phyloP scores from a whole-genome alignment of 768 basidiomycete species.

The Phanerochaete sordida region DNA sequence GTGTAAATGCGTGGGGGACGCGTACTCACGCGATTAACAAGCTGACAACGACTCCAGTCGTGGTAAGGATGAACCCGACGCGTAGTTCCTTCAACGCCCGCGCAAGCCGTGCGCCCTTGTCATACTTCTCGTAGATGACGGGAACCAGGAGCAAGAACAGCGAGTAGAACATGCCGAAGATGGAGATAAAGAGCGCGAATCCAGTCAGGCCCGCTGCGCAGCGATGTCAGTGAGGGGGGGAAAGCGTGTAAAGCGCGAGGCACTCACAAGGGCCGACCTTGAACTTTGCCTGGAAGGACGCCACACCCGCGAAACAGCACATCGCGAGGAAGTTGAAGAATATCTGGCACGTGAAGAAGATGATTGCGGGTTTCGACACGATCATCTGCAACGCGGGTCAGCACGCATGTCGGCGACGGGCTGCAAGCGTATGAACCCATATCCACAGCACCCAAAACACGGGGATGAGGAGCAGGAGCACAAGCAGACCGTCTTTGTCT shows the following conservation, averaged over 20 bases:
- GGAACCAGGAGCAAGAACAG: conserved; percentile 74
- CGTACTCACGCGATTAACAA: conserved; percentile 73
- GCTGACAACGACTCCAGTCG: conserved; percentile 58
- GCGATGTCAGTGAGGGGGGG: background rate
- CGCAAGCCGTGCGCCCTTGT: conserved; percentile 73
- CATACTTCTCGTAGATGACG: conserved; percentile 81
- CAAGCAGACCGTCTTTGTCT: conserved; percentile 35
- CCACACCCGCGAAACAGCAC: conserved; percentile 88
- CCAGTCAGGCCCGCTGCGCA: conserved; percentile 77
- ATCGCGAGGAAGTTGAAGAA: conserved; percentile 94
- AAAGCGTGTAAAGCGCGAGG: background rate
- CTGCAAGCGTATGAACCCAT: conserved; percentile 44
- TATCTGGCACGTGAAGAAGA: conserved; percentile 71
- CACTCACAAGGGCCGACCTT: conserved; percentile 80
- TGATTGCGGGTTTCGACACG: conserved; percentile 77
- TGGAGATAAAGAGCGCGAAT: conserved; percentile 79
- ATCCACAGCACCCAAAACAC: conserved; percentile 63
- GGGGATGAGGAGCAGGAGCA: conserved; percentile 62
- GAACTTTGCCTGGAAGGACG: conserved; percentile 85
- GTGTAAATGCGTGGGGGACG: conserved; percentile 4
- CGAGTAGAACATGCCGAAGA: conserved; percentile 70
- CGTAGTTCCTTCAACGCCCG: conserved; percentile 80
- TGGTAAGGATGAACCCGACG: conserved; percentile 79
- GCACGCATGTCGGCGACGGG: conserved; percentile 7
- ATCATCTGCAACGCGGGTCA: conserved; percentile 62